Base-by-base conservation (phyloP, 2,329 filamentous ascomycete species). In the Aspergillus sojae region DNA sequence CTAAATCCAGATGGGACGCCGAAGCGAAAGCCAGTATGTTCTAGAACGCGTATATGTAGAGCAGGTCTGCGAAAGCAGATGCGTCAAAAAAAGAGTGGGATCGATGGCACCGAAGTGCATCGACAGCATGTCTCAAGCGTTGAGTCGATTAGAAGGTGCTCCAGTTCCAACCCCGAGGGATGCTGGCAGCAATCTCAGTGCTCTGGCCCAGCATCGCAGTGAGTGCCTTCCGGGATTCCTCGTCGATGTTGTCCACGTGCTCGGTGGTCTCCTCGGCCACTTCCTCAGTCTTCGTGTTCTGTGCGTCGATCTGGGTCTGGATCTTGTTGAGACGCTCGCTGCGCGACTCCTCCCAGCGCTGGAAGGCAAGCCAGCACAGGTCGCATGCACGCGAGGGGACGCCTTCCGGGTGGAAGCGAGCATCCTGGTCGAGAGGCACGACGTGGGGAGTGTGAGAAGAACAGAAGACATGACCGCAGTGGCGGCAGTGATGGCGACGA, bases 391-490 rank as follows among this genome's bases (percentile, higher is more conserved):
- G 83, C 57, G 85, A 85, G 19, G 72, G 75, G 6, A 79, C 76
- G 6, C 86, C 88, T 21, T 86, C 78, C 0, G 87, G 85, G 68
- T 89, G 87, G 76, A 88, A 89, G 61, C 84, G 83, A 19, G 88
- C 88, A 62, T 87, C 80, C 75, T 89, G 88, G 70, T 89, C 86
- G 19, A 90, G 84, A 9, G 85, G 85, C 12, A 89, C 85, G 56
- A 79, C 76, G 71, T 84, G 80, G 53, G 81, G 79, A 57, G 84
- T 85, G 77, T 90, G 87, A 39, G 83, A 80, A 64, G 83, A 82
- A 77, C 88, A 90, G 73, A 89, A 89, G 70, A 90, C 84, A 70
- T 88, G 84, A 50, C 88, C 88, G 69, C 88, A 90, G 69, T 88
- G 87, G 62, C 88, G 85, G 76, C 88, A 90, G 76, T 90, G 88